Conservation (phyloP, 371 early-diverging fungal genomes). For the Syncephalis fuscata region DNA sequence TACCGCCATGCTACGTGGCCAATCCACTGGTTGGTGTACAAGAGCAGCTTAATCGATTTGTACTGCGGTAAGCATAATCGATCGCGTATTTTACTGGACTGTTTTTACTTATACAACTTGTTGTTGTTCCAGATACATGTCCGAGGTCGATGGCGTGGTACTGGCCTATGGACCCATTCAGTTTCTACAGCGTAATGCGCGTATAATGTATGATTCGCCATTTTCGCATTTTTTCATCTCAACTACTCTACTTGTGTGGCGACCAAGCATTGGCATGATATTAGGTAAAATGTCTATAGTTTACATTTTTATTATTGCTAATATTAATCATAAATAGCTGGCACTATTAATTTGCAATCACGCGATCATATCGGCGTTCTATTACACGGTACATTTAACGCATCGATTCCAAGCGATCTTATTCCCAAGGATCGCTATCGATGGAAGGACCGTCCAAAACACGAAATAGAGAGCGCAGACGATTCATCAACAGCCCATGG, state of each 20-base stretch:
- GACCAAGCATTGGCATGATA: conserved; percentile 49
- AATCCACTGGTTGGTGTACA: conserved; percentile 54
- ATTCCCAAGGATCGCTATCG: conserved; percentile 59
- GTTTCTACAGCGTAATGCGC: conserved; percentile 33
- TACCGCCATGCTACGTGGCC: conserved; percentile 55
- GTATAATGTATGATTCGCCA: conserved; percentile 72
- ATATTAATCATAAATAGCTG: conserved; percentile 24
- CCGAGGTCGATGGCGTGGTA: conserved; percentile 77
- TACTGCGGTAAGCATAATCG: conserved; percentile 68
- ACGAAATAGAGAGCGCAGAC: too few species aligned
- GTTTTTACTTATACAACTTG: neutral
- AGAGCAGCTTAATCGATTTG: conserved; percentile 64
- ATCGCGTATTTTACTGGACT: neutral
- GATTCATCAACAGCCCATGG: too few species aligned
- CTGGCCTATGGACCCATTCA: conserved; percentile 58
- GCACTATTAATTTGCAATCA: conserved; percentile 82
- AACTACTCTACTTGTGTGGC: conserved; percentile 61
- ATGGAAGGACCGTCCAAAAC: conserved; percentile 19
- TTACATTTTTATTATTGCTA: neutral
- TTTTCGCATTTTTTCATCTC: conserved; percentile 59
- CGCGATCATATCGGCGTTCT: conserved; percentile 90
- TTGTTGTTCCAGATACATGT: conserved; percentile 37
- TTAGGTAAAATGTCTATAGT: conserved; percentile 26
- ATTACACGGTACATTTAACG: conserved; percentile 86
- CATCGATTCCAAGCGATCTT: conserved; percentile 70